These are phyloP conservation scores for Cytospora chrysosperma DNA, from an alignment of 2,329 filamentous ascomycete genomes.

Conservation along the genomic window DNA sequence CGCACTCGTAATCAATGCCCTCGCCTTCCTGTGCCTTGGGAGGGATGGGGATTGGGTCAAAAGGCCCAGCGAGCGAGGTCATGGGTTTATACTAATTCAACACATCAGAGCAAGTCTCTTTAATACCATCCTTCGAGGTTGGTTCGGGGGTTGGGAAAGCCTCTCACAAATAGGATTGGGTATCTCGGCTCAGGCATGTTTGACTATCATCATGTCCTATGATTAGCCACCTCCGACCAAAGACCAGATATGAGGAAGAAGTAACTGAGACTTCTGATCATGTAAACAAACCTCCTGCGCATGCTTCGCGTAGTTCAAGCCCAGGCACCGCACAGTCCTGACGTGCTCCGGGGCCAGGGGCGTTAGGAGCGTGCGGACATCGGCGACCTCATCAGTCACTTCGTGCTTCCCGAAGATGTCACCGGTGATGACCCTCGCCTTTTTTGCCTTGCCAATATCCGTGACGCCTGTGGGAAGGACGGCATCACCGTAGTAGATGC, in stretches of 20 bases:
- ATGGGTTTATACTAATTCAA: conserved; percentile 60
- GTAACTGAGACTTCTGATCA: too few relatives aligned
- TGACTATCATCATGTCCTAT: conserved; percentile 29
- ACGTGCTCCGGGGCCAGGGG: conserved; percentile 64
- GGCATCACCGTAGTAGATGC: conserved; percentile 71
- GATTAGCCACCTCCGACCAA: not conserved
- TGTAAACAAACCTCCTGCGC: conserved; percentile 57
- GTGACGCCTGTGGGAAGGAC: conserved; percentile 60
- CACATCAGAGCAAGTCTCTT: not conserved
- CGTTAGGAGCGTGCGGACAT: conserved; percentile 57
- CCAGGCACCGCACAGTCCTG: conserved; percentile 66
- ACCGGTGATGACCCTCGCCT: conserved; percentile 62
- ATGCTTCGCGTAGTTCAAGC: conserved; percentile 71
- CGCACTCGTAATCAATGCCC: conserved; percentile 79
- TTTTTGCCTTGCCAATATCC: conserved; percentile 60
- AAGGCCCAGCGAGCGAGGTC: conserved; percentile 64
- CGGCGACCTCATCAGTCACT: conserved; percentile 61
- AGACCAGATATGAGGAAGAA: not conserved
- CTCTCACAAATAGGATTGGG: conserved; percentile 66
- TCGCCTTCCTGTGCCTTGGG: conserved; percentile 61
- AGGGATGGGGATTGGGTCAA: conserved; percentile 65
- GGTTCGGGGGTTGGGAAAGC: conserved; percentile 5
- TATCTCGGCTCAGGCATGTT: conserved; percentile 68
- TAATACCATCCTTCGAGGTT: not conserved
- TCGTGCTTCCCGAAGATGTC: conserved; percentile 64